Conservation (phyloP, 1,284 basidiomycete species). For the Puccinia polysora region DNA sequence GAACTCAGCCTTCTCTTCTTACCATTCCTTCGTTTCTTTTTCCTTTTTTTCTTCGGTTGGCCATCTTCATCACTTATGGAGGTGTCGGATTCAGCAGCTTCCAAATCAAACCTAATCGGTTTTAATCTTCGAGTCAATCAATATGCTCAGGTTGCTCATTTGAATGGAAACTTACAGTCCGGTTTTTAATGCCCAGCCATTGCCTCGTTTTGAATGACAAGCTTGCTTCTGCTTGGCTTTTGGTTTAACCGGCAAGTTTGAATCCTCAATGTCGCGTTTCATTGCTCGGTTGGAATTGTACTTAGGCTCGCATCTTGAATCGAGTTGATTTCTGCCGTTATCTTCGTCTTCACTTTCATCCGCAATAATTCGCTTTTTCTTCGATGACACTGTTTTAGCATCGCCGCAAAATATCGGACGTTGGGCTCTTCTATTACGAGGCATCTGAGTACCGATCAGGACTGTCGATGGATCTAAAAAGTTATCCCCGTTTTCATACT, state of each 20-base stretch:
- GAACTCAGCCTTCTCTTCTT: slow-evolving; percentile 5
- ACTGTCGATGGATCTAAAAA: background rate
- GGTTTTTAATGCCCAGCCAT: slow-evolving; percentile 42
- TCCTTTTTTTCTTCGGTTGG: background rate
- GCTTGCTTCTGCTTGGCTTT: slow-evolving; percentile 30
- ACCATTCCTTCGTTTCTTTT: background rate
- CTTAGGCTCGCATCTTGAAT: slow-evolving; percentile 22
- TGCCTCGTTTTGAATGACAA: slow-evolving; percentile 35
- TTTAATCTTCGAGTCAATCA: background rate
- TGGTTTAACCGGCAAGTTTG: too few relatives aligned
- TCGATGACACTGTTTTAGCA: too few relatives aligned
- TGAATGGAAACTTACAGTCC: slow-evolving; percentile 18
- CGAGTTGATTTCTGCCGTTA: slow-evolving; percentile 5
- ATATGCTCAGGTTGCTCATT: background rate
- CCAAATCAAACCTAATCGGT: slow-evolving; percentile 26
- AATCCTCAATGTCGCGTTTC: too few relatives aligned
- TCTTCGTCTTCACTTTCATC: slow-evolving; percentile 46
- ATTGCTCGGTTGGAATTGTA: background rate
- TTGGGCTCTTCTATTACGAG: background rate
- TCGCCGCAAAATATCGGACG: background rate
- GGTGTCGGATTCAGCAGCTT: slow-evolving; percentile 35
- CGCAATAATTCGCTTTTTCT: background rate
- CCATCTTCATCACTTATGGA: background rate
- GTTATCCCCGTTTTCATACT: slow-evolving; percentile 1
- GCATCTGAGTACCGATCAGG: slow-evolving; percentile 4